A percentile compares a stretch with the other conserved stretches of the same genome.
Evolutionary conservation across 257 asterid species (phyloP).

Genomic region (Ballota nigra): DNA sequence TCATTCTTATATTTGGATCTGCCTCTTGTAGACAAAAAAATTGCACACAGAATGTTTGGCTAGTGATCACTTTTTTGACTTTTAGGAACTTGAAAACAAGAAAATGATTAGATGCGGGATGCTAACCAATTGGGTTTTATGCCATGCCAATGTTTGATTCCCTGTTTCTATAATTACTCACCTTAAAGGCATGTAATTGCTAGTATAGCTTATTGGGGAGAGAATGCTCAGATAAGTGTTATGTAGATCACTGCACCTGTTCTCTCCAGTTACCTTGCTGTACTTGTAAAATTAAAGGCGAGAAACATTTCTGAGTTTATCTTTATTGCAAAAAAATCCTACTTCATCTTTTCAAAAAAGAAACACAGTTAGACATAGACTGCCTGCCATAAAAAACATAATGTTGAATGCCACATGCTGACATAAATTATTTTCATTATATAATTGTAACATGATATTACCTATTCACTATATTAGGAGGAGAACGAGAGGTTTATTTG

Average conservation of each 20-base stretch:
- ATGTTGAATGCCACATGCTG: neutral
- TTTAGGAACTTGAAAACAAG: neutral
- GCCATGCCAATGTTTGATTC: neutral
- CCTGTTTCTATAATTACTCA: neutral
- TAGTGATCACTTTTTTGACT: constrained; percentile 1
- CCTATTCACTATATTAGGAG: neutral
- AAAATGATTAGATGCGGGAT: neutral
- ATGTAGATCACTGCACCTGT: neutral
- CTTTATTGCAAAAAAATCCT: neutral
- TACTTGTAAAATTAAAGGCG: neutral
- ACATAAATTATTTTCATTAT: neutral
- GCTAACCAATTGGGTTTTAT: neutral
- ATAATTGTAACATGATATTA: neutral
- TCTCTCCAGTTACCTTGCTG: constrained; percentile 12
- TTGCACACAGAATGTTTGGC: neutral
- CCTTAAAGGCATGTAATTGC: neutral
- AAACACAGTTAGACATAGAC: neutral
- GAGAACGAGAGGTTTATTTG: constrained; percentile 12
- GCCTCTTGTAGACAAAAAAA: neutral
- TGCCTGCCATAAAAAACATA: neutral
- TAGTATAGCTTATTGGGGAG: neutral
- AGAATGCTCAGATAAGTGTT: neutral
- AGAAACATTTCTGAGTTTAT: neutral
- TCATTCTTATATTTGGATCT: neutral
- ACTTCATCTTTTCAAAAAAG: neutral